A percentile compares a stretch with the other conserved stretches of the same genome.
Conservation (phyloP, 495 filamentous ascomycete genomes). For the Talaromyces stipitatus region DNA sequence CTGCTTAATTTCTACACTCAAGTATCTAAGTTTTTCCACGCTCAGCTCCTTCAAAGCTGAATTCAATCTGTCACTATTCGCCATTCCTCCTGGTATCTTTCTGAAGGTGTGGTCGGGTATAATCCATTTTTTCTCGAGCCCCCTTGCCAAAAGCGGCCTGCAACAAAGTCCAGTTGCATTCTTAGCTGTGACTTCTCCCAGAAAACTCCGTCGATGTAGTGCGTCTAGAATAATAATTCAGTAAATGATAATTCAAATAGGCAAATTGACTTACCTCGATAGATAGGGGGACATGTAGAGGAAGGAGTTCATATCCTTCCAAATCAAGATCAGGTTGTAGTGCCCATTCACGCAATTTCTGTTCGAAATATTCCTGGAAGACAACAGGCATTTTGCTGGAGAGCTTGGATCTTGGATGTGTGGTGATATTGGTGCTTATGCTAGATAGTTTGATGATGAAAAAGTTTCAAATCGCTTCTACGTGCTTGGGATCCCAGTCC, state of each 20-base stretch:
- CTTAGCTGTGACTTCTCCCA: background rate
- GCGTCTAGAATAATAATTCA: background rate
- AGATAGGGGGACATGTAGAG: background rate
- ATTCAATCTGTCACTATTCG: too few species aligned
- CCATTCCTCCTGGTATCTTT: too few species aligned
- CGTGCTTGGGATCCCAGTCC: too few species aligned
- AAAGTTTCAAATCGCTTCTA: background rate
- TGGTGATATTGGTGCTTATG: background rate
- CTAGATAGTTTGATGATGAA: background rate
- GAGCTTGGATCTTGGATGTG: background rate
- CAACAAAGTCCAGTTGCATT: background rate
- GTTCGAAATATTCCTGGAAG: background rate
- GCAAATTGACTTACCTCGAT: background rate
- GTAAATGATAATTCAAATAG: background rate
- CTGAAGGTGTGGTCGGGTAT: background rate
- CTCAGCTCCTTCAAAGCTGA: too few species aligned
- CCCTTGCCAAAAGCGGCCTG: background rate
- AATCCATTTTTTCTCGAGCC: background rate
- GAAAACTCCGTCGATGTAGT: background rate
- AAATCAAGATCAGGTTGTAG: background rate
- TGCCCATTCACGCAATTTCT: background rate
- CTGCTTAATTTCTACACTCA: too few species aligned
- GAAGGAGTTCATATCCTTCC: background rate
- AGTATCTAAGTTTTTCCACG: too few species aligned
- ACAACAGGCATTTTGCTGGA: background rate